Conservation (phyloP, 352 stramenopile species). For the Thraustochytrium sp. region DNA sequence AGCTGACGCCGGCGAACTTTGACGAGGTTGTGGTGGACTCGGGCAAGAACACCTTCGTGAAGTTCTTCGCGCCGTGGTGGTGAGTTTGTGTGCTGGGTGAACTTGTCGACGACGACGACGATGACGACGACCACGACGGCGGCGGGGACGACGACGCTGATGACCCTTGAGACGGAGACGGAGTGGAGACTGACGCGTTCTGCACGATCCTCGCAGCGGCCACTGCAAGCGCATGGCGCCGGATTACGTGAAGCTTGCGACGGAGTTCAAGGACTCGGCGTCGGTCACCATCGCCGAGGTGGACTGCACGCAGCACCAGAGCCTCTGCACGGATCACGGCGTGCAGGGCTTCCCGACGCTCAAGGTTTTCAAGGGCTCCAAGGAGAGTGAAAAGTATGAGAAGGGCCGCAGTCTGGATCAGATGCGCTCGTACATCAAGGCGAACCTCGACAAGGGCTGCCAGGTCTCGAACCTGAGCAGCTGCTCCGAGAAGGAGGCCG, state of each 20-base stretch:
- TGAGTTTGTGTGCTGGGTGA: neutral
- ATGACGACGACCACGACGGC: neutral
- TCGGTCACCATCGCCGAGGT: slow-evolving; percentile 49
- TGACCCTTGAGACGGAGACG: no score
- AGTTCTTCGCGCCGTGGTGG: slow-evolving; percentile 51
- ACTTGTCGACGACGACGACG: neutral
- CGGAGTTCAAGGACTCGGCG: slow-evolving; percentile 37
- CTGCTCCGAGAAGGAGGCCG: slow-evolving; percentile 39
- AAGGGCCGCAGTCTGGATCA: slow-evolving; percentile 38
- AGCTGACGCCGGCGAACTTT: slow-evolving; percentile 38
- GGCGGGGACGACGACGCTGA: no score
- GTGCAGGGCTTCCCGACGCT: slow-evolving; percentile 50
- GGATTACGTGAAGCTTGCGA: slow-evolving; percentile 37
- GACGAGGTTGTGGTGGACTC: slow-evolving; percentile 40
- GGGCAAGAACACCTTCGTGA: slow-evolving; percentile 50
- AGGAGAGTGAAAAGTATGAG: neutral
- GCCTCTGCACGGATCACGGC: slow-evolving; percentile 46
- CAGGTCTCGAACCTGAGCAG: slow-evolving; percentile 17
- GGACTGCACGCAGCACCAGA: slow-evolving; percentile 48
- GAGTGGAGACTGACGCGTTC: no score
- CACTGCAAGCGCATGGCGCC: slow-evolving; percentile 51
- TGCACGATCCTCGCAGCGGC: slow-evolving; percentile 17
- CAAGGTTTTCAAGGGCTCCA: slow-evolving; percentile 47
- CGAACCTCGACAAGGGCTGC: slow-evolving; percentile 43
- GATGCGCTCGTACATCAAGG: slow-evolving; percentile 41